Conservation (phyloP, 371 early-diverging fungal species). For the Actinomortierella wolfii region DNA sequence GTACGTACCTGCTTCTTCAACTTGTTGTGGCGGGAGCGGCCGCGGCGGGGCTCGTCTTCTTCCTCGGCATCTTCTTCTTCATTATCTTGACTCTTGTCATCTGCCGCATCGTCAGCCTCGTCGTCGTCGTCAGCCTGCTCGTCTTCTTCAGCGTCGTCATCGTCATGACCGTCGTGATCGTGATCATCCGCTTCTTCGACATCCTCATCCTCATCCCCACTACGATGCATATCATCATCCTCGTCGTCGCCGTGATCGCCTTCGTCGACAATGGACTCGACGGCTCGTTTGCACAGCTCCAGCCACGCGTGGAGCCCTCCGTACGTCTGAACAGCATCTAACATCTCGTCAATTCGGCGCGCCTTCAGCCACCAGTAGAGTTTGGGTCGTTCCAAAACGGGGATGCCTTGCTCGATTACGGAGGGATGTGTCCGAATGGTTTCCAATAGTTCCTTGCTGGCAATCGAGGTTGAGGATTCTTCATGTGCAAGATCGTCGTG, state of each 20-base stretch:
- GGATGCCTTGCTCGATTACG: constrained; percentile 1
- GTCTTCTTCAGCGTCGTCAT: constrained; percentile 26
- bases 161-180: constrained; percentile 24
- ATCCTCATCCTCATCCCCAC: constrained; percentile 19
- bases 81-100: constrained; percentile 30
- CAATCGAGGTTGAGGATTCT: too few relatives aligned
- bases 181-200: constrained; percentile 28
- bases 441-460: too few relatives aligned
- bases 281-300: constrained; percentile 12
- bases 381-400: constrained; percentile 20
- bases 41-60: constrained; percentile 8
- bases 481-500: too few relatives aligned
- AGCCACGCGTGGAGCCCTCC: constrained; percentile 41
- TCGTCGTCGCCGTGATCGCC: constrained; percentile 16
- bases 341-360: constrained; percentile 21
- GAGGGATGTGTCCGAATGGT: too few relatives aligned
- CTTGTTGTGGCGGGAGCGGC: constrained; percentile 22
- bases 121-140: constrained; percentile 40
- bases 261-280: constrained; percentile 29
- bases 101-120: constrained; percentile 35
- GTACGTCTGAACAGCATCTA: constrained; percentile 28
- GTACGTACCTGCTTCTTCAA: constrained; percentile 24
- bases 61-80: constrained; percentile 13
- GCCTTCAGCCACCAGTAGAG: constrained; percentile 28
- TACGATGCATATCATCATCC: constrained; percentile 9